Conservation (phyloP, 2,329 filamentous ascomycete genomes). For the Calonectria crousiana region DNA sequence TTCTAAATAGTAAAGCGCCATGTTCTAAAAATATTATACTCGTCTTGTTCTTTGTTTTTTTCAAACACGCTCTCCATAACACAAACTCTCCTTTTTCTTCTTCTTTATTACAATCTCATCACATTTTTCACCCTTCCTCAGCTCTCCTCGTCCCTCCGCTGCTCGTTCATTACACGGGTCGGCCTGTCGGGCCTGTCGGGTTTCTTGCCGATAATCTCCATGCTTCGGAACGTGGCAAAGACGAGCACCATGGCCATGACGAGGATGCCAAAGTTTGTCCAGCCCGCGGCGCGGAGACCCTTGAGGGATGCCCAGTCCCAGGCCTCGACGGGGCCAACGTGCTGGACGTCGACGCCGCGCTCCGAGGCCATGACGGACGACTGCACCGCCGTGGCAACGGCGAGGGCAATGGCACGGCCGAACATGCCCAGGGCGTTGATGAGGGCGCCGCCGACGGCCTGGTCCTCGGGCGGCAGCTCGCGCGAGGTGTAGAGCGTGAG, state of each 20-base stretch:
- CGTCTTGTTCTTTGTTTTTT: not conserved
- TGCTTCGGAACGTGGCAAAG: slow-evolving; percentile 61
- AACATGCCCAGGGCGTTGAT: slow-evolving; percentile 76
- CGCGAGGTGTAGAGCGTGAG: slow-evolving; percentile 75
- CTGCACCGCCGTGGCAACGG: slow-evolving; percentile 74
- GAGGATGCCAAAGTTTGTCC: slow-evolving; percentile 65
- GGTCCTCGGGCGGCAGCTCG: slow-evolving; percentile 71
- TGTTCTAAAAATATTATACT: not conserved
- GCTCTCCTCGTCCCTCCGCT: slow-evolving; percentile 32
- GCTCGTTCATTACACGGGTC: slow-evolving; percentile 40
- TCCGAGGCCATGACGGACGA: slow-evolving; percentile 68
- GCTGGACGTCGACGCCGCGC: slow-evolving; percentile 57
- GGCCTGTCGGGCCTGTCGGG: slow-evolving; percentile 30
- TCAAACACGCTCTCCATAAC: not conserved
- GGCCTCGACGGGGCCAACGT: slow-evolving; percentile 55
- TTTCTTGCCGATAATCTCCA: slow-evolving; percentile 64
- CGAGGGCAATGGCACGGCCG: slow-evolving; percentile 74
- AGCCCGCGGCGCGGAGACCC: slow-evolving; percentile 63
- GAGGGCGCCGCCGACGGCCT: slow-evolving; percentile 75
- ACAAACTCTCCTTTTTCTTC: not conserved
- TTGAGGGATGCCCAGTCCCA: slow-evolving; percentile 61
- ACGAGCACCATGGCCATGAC: slow-evolving; percentile 59
- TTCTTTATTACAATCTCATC: not conserved
- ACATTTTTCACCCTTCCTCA: not conserved
- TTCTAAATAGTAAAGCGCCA: not conserved